Percentiles rank a stretch among this genome's conserved stretches.
These are phyloP conservation scores for Lentinula novae-zelandiae DNA, from an alignment of 1,284 basidiomycete genomes.

Conservation along the genomic window DNA sequence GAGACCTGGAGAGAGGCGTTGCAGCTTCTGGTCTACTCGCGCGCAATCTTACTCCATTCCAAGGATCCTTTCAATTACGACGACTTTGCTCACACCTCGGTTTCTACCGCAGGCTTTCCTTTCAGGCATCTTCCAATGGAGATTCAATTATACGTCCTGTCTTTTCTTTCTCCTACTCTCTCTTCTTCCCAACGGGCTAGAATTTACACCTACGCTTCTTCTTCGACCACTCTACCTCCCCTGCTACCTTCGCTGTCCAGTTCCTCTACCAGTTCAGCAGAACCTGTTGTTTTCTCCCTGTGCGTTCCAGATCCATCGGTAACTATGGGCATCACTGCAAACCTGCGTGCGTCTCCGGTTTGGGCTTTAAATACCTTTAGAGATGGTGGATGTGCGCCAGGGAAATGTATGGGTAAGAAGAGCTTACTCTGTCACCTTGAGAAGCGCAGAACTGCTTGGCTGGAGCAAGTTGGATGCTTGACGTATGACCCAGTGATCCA, in stretches of 20 bases:
- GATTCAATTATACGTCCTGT: constrained; percentile 55
- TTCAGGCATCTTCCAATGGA: constrained; percentile 54
- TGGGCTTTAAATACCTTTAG: constrained; percentile 5
- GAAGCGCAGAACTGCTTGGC: constrained; percentile 39
- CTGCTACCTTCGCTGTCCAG: constrained; percentile 31
- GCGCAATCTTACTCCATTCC: constrained; percentile 42
- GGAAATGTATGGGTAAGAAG: constrained; percentile 23
- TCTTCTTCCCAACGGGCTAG: constrained; percentile 53
- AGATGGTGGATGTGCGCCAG: constrained; percentile 14
- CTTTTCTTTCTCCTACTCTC: constrained; percentile 53
- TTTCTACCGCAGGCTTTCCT: constrained; percentile 23
- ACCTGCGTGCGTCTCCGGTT: constrained; percentile 8
- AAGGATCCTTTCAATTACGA: constrained; percentile 4
- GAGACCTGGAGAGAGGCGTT: constrained; percentile 48
- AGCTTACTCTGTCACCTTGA: constrained; percentile 38
- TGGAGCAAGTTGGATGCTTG: constrained; percentile 43
- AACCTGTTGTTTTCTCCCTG: constrained; percentile 25
- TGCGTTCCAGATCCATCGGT: constrained; percentile 15
- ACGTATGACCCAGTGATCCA: constrained; percentile 35
- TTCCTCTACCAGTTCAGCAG: constrained; percentile 22
- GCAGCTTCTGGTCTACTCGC: constrained; percentile 45
- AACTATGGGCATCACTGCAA: not conserved
- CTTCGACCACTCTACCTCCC: constrained; percentile 50
- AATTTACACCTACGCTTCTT: constrained; percentile 53
- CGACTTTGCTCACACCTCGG: not conserved